Conservation (phyloP, 2,329 filamentous ascomycete species). For the Fusarium sp. region DNA sequence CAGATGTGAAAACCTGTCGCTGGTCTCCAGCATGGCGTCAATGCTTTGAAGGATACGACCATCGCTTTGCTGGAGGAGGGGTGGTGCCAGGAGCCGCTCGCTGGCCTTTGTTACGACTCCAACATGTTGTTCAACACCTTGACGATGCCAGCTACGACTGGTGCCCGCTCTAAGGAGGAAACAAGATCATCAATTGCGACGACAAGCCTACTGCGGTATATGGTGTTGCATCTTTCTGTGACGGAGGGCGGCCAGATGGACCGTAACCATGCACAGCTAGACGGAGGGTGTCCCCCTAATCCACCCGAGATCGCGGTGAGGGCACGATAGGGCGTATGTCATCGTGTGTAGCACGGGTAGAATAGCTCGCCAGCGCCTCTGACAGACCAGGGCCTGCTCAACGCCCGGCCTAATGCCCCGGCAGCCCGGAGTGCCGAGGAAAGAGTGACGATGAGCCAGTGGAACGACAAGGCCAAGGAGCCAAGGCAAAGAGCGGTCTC, state of each 20-base stretch:
- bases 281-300: conserved; percentile 28
- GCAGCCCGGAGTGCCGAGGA: conserved; percentile 15
- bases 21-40: conserved; percentile 12
- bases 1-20: conserved; percentile 24
- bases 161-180: conserved; percentile 39
- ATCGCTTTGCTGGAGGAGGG: conserved; percentile 30
- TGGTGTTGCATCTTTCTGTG: conserved; percentile 16
- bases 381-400: conserved; percentile 11
- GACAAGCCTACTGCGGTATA: conserved; percentile 15
- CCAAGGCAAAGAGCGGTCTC: conserved; percentile 21
- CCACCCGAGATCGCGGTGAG: conserved; percentile 42
- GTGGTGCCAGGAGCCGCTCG: conserved; percentile 18
- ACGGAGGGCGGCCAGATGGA: conserved; percentile 37
- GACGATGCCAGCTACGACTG: conserved; percentile 26
- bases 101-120: background rate
- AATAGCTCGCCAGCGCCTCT: conserved; percentile 5
- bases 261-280: conserved; percentile 30
- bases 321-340: conserved; percentile 15
- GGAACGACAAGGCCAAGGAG: background rate
- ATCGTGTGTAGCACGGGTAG: conserved; percentile 1
- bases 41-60: background rate
- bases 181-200: conserved; percentile 43
- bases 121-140: conserved; percentile 4
- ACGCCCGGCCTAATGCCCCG: background rate
- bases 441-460: background rate